These are phyloP conservation scores for Yarrowia sp. DNA, from an alignment of 805 yeast species.

Conservation along the genomic window DNA sequence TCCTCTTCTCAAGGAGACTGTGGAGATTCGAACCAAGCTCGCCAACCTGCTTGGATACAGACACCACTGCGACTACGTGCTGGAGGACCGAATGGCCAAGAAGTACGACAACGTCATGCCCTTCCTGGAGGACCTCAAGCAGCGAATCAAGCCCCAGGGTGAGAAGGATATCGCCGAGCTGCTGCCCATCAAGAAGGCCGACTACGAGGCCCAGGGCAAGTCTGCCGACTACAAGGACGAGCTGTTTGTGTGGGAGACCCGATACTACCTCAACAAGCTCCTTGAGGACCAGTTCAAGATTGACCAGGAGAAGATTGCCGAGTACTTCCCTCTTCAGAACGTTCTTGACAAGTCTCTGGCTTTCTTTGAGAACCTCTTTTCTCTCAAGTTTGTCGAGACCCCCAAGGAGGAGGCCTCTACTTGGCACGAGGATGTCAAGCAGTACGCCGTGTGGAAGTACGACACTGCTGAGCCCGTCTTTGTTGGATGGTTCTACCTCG, in stretches of 20 bases:
- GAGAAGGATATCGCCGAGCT: slow-evolving; percentile 51
- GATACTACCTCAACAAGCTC: slow-evolving; percentile 62
- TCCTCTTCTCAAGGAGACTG: slow-evolving; percentile 56
- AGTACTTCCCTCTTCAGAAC: slow-evolving; percentile 72
- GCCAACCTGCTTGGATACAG: slow-evolving; percentile 66
- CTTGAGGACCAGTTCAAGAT: slow-evolving; percentile 69
- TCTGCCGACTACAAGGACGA: slow-evolving; percentile 38
- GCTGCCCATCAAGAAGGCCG: slow-evolving; percentile 52
- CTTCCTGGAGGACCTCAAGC: slow-evolving; percentile 62
- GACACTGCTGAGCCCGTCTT: slow-evolving; percentile 50
- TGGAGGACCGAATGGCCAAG: slow-evolving; percentile 83
- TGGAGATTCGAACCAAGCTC: slow-evolving; percentile 58
- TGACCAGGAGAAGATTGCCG: slow-evolving; percentile 68
- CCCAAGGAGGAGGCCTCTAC: slow-evolving; percentile 41
- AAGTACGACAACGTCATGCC: slow-evolving; percentile 55
- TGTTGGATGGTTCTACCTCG: slow-evolving; percentile 77
- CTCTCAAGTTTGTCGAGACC: slow-evolving; percentile 61
- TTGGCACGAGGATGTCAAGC: slow-evolving; percentile 81
- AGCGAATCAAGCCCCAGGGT: slow-evolving; percentile 61
- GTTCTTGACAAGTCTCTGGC: slow-evolving; percentile 68
- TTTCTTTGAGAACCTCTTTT: slow-evolving; percentile 67
- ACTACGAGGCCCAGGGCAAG: slow-evolving; percentile 48
- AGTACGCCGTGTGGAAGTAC: slow-evolving; percentile 61
- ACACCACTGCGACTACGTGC: slow-evolving; percentile 64
- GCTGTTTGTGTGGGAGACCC: slow-evolving; percentile 70